Evolutionary conservation across 352 stramenopile species (phyloP).

Genomic region (Phytophthora citricola): DNA sequence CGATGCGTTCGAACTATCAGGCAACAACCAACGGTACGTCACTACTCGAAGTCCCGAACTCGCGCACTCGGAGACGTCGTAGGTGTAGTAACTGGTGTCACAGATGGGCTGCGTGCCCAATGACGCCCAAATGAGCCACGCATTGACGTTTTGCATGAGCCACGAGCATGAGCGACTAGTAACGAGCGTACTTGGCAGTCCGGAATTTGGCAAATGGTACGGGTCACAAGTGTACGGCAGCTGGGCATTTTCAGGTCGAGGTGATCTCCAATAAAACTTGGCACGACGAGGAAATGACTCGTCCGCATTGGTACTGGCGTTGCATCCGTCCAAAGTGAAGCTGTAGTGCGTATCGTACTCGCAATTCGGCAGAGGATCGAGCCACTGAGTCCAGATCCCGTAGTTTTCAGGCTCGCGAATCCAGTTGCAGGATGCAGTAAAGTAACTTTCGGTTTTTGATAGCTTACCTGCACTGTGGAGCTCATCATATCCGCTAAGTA

Average conservation of each 20-base stretch:
- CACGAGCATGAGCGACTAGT: constrained; percentile 52
- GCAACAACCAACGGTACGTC: constrained; percentile 45
- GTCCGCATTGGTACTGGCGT: constrained; percentile 9
- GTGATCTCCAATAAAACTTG: constrained; percentile 44
- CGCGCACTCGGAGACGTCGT: constrained; percentile 45
- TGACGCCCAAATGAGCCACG: constrained; percentile 45
- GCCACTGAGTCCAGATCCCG: constrained; percentile 46
- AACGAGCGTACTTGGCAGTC: constrained; percentile 29
- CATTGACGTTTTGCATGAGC: constrained; percentile 35
- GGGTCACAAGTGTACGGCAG: constrained; percentile 54
- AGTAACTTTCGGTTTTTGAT: constrained; percentile 32
- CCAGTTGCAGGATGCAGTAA: constrained; percentile 51
- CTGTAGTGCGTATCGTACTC: constrained; percentile 39
- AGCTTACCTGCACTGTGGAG: constrained; percentile 6
- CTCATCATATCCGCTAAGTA: constrained; percentile 20
- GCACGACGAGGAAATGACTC: constrained; percentile 34
- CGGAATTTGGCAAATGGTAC: constrained; percentile 19
- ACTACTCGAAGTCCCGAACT: constrained; percentile 25
- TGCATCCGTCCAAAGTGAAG: constrained; percentile 41
- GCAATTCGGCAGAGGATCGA: constrained; percentile 45
- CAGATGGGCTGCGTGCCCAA: constrained; percentile 33
- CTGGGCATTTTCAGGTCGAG: constrained; percentile 39
- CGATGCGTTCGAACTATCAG: constrained; percentile 26
- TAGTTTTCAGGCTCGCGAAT: constrained; percentile 47
- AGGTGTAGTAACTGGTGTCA: constrained; percentile 48